Conservation (phyloP, 768 basidiomycete genomes). For the Kwoniella newhampshirensis region DNA sequence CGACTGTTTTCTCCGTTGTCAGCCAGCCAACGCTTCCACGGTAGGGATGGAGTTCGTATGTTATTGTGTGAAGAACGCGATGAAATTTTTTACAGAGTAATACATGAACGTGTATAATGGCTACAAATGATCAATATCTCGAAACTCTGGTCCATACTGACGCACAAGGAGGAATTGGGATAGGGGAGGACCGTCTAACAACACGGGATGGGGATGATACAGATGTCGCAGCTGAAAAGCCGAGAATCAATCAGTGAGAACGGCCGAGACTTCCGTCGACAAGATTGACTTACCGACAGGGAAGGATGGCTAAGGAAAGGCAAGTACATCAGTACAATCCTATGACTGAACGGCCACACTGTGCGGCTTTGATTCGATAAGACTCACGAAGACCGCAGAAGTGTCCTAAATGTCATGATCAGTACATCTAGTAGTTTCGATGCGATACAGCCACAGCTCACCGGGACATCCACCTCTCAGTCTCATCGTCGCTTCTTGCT, state of each 20-base stretch:
- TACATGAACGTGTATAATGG: no score
- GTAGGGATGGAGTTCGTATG: no score
- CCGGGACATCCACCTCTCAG: constrained; percentile 48
- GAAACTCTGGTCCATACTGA: no score
- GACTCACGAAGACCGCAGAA: constrained; percentile 47
- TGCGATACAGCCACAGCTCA: neutral
- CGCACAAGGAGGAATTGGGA: no score
- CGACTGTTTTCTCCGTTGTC: no score
- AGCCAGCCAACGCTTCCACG: no score
- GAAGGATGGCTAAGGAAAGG: constrained; percentile 36
- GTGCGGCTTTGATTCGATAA: neutral
- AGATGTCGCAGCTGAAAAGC: constrained; percentile 36
- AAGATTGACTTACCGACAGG: constrained; percentile 29
- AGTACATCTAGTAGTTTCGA: neutral
- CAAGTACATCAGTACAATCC: neutral
- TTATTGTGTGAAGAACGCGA: no score
- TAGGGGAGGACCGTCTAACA: constrained; percentile 19
- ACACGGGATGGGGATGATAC: constrained; percentile 47
- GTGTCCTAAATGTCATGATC: constrained; percentile 15
- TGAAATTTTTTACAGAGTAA: no score
- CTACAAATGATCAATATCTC: no score
- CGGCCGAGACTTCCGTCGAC: neutral
- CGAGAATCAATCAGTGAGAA: neutral
- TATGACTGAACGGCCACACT: neutral
- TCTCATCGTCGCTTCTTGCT: constrained; percentile 31